Evolutionary conservation across 495 filamentous ascomycete genomes (phyloP), one percentile per base, ranked within the genome.

Genomic region (Podospora didyma): DNA sequence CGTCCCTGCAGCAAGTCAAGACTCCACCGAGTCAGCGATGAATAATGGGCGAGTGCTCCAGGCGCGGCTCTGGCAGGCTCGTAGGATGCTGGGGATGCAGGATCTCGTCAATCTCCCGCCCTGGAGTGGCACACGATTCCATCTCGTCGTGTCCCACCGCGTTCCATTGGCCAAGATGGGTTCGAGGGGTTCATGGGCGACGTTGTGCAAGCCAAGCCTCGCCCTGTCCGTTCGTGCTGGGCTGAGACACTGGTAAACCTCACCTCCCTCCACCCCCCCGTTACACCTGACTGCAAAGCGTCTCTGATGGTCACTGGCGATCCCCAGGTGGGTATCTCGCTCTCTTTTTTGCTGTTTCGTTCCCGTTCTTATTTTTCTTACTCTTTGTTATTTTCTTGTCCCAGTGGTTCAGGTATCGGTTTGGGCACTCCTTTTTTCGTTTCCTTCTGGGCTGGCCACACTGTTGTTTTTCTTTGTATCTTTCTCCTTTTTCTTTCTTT

Each of bases 331-430:
- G n/a, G n/a, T n/a, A n/a, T n/a, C n/a, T n/a, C n/a, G n/a, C 79
- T 37, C 51, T 59, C 59, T 64, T 50, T 64, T 58, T 52, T 62
- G 55, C 60, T 39, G 55, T 59, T 59, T 59, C 51, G 46, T 42
- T 12, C 50, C 22, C 34, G 23, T 39, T 46, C 9, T 51, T 41
- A 37, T 52, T 59, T n/a, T 60, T 20, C 49, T 62, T 55, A 56
- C 49, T 46, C 57, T 51, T 51, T 21, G 56, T 41, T 60, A 41
- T 19, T 34, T 58, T 56, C 59, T 53, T 60, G 58, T 19, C n/a
- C n/a, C n/a, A n/a, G n/a, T n/a, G n/a, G n/a, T n/a, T n/a, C n/a
- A n/a, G n/a, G 35, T 57, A 35, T 44, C 22, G 54, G 22, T 59
- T 62, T 58, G 45, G 21, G 49, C 26, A 22, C 26, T 54, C 12